Percentiles rank a stretch among this genome's conserved stretches.
Conservation (phyloP, 2,329 filamentous ascomycete genomes). For the Exutisphaerella laricina region DNA sequence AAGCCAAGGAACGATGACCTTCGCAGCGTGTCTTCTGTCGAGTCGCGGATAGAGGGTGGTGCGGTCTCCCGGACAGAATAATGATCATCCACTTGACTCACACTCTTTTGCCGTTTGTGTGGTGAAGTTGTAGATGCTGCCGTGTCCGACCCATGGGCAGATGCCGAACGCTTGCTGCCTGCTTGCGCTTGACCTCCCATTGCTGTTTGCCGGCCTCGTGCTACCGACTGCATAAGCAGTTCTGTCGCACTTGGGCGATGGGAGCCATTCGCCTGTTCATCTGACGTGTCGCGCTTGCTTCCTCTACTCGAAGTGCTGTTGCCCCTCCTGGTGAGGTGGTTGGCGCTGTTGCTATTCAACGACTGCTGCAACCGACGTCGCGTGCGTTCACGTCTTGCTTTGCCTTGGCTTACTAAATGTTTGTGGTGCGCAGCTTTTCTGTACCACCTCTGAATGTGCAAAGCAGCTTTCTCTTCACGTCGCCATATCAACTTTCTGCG, state of each 20-base stretch:
- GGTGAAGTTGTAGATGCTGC: not conserved
- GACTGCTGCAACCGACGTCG: slow-evolving; percentile 22
- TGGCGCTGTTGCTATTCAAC: slow-evolving; percentile 10
- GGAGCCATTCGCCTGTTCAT: not conserved
- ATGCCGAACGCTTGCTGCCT: slow-evolving; percentile 25
- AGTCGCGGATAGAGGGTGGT: slow-evolving; percentile 9
- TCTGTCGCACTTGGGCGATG: not conserved
- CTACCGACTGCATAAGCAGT: not conserved
- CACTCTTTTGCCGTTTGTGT: slow-evolving; percentile 30
- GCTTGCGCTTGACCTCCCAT: slow-evolving; percentile 15
- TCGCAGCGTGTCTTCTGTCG: slow-evolving; percentile 19
- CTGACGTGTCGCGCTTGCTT: not conserved
- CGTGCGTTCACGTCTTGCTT: slow-evolving; percentile 32
- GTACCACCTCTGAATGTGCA: slow-evolving; percentile 30
- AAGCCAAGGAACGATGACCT: slow-evolving; percentile 32
- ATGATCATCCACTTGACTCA: slow-evolving; percentile 23
- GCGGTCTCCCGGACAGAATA: too few species aligned
- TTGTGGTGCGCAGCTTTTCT: slow-evolving; percentile 33
- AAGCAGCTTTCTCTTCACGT: not conserved
- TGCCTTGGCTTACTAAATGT: slow-evolving; percentile 33
- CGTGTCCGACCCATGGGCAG: slow-evolving; percentile 18
- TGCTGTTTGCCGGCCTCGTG: slow-evolving; percentile 9
- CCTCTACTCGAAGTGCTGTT: slow-evolving; percentile 10
- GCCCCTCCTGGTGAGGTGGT: slow-evolving; percentile 6
- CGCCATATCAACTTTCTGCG: slow-evolving; percentile 29